A percentile compares a stretch with the other conserved stretches of the same genome.
These are phyloP conservation scores for Aspergillus awamori DNA, from an alignment of 2,329 filamentous ascomycete species.

Conservation along the genomic window DNA sequence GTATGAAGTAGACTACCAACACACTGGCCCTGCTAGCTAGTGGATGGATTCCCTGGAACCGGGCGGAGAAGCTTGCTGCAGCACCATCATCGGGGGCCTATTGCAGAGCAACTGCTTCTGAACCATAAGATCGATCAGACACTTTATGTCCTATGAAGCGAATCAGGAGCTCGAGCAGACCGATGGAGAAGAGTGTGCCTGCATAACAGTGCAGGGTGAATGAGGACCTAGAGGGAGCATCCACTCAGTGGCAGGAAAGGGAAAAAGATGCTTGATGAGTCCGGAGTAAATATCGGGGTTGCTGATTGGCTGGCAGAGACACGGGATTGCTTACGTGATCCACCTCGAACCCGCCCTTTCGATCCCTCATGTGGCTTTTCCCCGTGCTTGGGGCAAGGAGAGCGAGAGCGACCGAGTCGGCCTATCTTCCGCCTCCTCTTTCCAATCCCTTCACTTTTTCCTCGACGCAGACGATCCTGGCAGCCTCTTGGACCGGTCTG, in stretches of 20 bases:
- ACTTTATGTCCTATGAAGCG: not conserved
- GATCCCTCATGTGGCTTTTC: constrained; percentile 37
- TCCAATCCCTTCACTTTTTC: not conserved
- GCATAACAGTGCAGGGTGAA: constrained; percentile 4
- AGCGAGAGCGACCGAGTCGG: constrained; percentile 10
- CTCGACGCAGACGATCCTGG: not conserved
- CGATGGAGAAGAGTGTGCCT: constrained; percentile 1
- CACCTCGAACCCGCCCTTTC: constrained; percentile 25
- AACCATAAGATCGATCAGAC: not conserved
- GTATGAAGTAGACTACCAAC: not conserved
- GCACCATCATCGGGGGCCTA: not conserved
- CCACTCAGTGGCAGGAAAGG: not conserved
- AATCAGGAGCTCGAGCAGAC: not conserved
- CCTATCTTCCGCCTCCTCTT: not conserved
- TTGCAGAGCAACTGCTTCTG: not conserved
- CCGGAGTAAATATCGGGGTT: not conserved
- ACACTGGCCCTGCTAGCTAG: not conserved
- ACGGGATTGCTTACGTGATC: constrained; percentile 33
- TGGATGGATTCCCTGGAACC: not conserved
- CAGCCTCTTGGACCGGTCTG: not conserved
- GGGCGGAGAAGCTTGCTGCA: not conserved
- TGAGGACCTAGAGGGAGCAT: not conserved
- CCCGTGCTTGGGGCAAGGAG: constrained; percentile 23
- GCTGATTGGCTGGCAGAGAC: constrained; percentile 5
- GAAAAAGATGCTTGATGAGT: not conserved